phyloP scores from a whole-genome alignment of 2,329 filamentous ascomycete species.

The Cytospora piceicola region DNA sequence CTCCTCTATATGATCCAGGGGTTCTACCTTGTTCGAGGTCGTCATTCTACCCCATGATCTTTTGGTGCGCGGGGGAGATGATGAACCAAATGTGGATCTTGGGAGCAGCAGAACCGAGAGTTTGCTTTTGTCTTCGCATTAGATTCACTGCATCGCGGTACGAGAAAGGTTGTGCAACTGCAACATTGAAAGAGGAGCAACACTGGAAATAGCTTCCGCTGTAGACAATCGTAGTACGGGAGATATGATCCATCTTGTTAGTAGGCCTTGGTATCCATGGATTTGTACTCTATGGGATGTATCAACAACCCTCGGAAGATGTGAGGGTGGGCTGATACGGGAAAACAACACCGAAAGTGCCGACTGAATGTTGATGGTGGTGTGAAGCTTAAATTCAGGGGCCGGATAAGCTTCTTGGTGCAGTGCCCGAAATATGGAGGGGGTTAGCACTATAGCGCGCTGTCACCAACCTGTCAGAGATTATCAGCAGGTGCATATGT shows the following conservation, averaged over 20 bases:
- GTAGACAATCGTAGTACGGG: neutral
- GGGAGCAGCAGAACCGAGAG: neutral
- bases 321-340: neutral
- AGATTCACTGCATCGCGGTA: neutral
- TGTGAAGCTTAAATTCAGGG: neutral
- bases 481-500: neutral
- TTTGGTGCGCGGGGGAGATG: neutral
- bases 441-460: neutral
- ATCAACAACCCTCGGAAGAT: neutral
- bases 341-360: neutral
- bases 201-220: neutral
- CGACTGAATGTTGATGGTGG: neutral
- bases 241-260: neutral
- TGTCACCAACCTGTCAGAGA: neutral
- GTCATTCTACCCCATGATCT: neutral
- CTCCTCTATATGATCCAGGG: neutral
- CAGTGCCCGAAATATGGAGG: neutral
- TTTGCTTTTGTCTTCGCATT: neutral
- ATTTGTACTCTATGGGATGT: neutral
- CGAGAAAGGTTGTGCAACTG: neutral
- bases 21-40: neutral
- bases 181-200: conserved; percentile 1
- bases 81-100: neutral
- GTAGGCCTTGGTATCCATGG: neutral
- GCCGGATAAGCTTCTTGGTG: neutral